Conservation (phyloP, 2,329 filamentous ascomycete genomes). For the Aspergillus fumigatus region DNA sequence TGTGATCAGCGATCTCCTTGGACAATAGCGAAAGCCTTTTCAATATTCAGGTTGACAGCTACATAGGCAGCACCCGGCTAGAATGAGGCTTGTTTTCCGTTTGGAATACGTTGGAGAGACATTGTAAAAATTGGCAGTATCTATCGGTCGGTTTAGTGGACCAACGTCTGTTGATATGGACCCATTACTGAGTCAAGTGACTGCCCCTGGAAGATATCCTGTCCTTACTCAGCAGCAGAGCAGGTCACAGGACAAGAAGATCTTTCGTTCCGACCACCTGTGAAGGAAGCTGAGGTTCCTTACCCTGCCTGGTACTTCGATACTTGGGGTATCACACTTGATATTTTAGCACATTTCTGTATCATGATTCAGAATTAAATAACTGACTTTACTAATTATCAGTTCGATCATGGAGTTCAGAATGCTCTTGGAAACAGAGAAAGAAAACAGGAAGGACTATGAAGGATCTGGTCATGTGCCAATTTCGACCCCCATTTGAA, state of each 20-base stretch:
- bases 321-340: conserved; percentile 1
- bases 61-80: background rate
- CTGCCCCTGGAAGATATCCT: background rate
- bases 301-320: conserved; percentile 5
- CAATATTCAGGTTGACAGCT: background rate
- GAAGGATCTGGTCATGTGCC: background rate
- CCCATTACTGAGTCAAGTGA: conserved; percentile 21
- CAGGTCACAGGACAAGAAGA: conserved; percentile 23
- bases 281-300: background rate
- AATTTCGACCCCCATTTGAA: conserved; percentile 4
- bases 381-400: background rate
- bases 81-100: conserved; percentile 8
- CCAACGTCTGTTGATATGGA: conserved; percentile 14
- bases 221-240: conserved; percentile 17
- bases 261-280: conserved; percentile 11
- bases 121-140: conserved; percentile 14
- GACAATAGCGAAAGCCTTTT: background rate
- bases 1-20: background rate
- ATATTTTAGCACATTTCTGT: conserved; percentile 8
- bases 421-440: background rate
- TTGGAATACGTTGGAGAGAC: background rate
- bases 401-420: background rate
- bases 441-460: background rate
- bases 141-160: background rate
- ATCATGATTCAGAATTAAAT: background rate